Percentiles rank a stretch among this genome's conserved stretches.
Conservation (phyloP, 768 basidiomycete species). For the Kwoniella pini region DNA sequence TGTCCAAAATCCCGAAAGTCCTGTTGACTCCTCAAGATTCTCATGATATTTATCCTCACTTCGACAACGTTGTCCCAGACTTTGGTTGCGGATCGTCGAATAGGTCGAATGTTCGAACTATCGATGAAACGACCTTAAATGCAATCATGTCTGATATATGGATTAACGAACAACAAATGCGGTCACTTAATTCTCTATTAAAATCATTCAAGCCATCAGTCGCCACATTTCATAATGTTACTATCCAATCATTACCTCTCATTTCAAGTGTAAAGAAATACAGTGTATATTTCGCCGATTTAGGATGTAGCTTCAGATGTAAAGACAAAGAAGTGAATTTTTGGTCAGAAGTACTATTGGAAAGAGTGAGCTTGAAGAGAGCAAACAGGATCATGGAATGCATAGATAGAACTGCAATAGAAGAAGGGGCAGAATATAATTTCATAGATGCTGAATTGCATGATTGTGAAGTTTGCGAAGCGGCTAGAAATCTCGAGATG, state of each 20-base stretch:
- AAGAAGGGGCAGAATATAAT: neutral
- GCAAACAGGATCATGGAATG: neutral
- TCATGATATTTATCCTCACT: too few species aligned
- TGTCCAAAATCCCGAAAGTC: too few species aligned
- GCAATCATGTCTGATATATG: neutral
- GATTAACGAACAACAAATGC: neutral
- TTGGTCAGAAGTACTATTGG: neutral
- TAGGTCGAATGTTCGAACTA: too few species aligned
- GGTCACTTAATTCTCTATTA: neutral
- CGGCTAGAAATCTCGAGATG: neutral
- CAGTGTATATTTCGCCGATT: neutral
- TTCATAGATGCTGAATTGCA: neutral
- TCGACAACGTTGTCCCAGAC: too few species aligned
- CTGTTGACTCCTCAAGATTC: too few species aligned
- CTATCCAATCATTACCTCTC: neutral
- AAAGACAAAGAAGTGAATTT: neutral
- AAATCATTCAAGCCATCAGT: neutral
- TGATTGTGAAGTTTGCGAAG: neutral
- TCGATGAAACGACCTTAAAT: neutral
- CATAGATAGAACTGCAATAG: neutral
- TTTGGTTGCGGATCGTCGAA: too few species aligned
- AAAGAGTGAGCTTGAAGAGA: neutral
- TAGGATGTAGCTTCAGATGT: neutral
- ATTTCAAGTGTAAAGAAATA: neutral
- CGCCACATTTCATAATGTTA: neutral